Base-by-base conservation (phyloP, 2,329 filamentous ascomycete species). In the Lasiodiplodia sp. region DNA sequence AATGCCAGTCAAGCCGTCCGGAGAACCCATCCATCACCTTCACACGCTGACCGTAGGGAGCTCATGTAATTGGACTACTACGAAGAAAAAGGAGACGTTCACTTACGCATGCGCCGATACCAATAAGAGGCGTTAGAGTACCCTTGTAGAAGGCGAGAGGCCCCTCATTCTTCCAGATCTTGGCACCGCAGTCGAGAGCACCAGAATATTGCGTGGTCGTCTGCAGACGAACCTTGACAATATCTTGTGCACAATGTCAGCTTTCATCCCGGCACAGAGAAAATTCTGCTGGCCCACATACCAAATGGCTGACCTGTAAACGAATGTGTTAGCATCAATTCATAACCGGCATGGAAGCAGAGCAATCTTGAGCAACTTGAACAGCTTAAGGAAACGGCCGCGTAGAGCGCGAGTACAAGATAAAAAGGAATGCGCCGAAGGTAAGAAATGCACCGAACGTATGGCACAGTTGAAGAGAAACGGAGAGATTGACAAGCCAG, bases 141-240 rank as follows among this genome's bases (percentile, higher is more conserved):
- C 96, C 96, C 73, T 99, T 99, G 88, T 99, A 99, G 85, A 99
- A 99, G 68, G 96, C 96, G 14, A 92, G 83, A 2, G 94, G 86
- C 1, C 96, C 96, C 81, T 99, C 96, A 76, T 93, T 91, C 75
- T 88, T 90, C 82, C 93, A 93, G 83, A 99, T 98, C 71, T 91
- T 88, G 64, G 87, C 87, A 8, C 94, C 96, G 73, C 92, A 93
- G 75, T 93, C 87, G 57, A 96, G 82, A 66, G 96, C 96, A 72
- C 88, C 91, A 66, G 88, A 86, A 85, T 97, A 97, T 73, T 92
- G 88, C 25, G 87, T 90, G 66, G 91, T 92, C 18, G 96, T 99
- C 81, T 99, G 96, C 60, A 99, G 87, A 68, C 96, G 92, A 75
- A 99, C 96, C 84, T 99, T 99, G 84, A 99, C 91, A 72, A 97